Base-by-base conservation (phyloP, 2,329 filamentous ascomycete genomes). In the Phyllosticta citrichinensis region DNA sequence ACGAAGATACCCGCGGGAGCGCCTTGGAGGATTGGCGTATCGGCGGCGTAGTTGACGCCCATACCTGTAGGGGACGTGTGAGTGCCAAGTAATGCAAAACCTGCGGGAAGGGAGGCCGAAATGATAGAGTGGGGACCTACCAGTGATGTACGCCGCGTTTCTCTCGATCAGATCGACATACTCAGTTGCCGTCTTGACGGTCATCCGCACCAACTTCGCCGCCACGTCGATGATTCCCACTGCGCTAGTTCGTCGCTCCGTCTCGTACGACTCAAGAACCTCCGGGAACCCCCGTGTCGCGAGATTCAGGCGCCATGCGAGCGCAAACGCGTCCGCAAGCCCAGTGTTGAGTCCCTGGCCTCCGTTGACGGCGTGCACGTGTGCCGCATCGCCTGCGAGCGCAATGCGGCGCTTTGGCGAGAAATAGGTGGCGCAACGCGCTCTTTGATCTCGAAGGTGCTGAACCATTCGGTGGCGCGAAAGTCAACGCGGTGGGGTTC, bases 121-220 rank as follows among this genome's bases (percentile, higher is more conserved):
- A 30, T 22, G 22, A 22, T n/a, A 12, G 27, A 20, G 3, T n/a
- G 9, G 10, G 24, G 9, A 47, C 60, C 53, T 14, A 73, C 77
- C 77, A 5, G 77, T 79, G 54, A 80, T 80, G 62, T 77, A 80
- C 1, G 74, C 77, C 0, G 78, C 77, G 52, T 79, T 80, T 61
- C 71, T 74, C 63, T 80, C 73, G 52, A 80, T 78, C 0, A 77
- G 77, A 25, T 72, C 71, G 2, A 80, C 77, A 55, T 80, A 80
- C 40, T 76, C 69, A 64, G 76, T 76, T 2, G 78, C 77, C 17
- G 74, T 72, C 54, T 71, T 70, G 2, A 75, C 65, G 0, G 78
- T 80, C 61, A 78, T 76, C 52, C 78, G 70, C 2, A 80, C 78
- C 14, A 80, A 67, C 5, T 72, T 68, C 0, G 78, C 77, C 0